These are phyloP conservation scores for Plantago lanceolata DNA, from an alignment of 305 asterid genomes.

Conservation along the genomic window DNA sequence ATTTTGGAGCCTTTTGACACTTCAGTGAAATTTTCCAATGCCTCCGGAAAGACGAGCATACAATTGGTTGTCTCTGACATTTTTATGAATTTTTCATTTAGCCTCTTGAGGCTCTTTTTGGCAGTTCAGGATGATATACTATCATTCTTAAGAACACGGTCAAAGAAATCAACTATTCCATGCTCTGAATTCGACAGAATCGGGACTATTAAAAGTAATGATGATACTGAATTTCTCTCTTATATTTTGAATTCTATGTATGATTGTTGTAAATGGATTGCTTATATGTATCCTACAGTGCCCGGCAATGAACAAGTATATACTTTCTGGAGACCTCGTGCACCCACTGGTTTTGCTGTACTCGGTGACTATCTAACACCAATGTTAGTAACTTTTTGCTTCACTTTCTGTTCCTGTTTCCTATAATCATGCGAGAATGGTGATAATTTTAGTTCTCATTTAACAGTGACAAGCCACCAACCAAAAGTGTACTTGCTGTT, in stretches of 20 bases:
- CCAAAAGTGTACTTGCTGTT: constrained; percentile 84
- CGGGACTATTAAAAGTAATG: constrained; percentile 68
- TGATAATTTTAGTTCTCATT: constrained; percentile 22
- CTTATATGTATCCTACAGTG: constrained; percentile 34
- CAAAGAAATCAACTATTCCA: constrained; percentile 67
- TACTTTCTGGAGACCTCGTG: constrained; percentile 94
- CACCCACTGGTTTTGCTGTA: constrained; percentile 86
- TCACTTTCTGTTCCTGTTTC: constrained; percentile 21
- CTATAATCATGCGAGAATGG: constrained; percentile 13
- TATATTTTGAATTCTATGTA: constrained; percentile 10
- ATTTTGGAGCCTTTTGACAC: constrained; percentile 96
- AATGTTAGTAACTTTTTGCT: constrained; percentile 47
- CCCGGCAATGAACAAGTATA: constrained; percentile 50
- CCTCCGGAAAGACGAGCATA: constrained; percentile 67
- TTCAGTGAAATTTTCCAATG: constrained; percentile 51
- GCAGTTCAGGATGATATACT: constrained; percentile 89
- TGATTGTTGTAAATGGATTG: constrained; percentile 13
- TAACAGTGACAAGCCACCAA: constrained; percentile 87
- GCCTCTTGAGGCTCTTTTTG: constrained; percentile 80
- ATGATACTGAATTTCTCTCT: constrained; percentile 11
- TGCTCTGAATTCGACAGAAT: constrained; percentile 91
- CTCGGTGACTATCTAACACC: constrained; percentile 97
- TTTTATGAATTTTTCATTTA: constrained; percentile 90
- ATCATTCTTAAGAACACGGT: constrained; percentile 77
- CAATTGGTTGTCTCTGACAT: constrained; percentile 73